A percentile compares a stretch with the other conserved stretches of the same genome.
phyloP scores from a whole-genome alignment of 2,329 filamentous ascomycete genomes.

The Stagonosporopsis cucurbitacearum region DNA sequence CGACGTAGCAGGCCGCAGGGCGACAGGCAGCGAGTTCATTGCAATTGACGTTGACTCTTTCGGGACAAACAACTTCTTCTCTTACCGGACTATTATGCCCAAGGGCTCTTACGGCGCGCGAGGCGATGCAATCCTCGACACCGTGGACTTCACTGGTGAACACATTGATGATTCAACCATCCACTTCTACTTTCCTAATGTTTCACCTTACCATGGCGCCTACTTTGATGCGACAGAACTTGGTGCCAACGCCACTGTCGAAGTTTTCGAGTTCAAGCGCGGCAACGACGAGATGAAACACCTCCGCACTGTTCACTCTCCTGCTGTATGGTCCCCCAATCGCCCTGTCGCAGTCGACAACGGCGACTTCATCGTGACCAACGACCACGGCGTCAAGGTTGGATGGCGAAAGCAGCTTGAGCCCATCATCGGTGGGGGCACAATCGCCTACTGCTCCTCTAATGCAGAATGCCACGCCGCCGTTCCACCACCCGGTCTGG shows the following conservation, averaged over 20 bases:
- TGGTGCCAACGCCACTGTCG: constrained; percentile 37
- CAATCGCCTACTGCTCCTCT: constrained; percentile 32
- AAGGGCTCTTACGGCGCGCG: constrained; percentile 31
- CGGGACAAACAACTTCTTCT: constrained; percentile 32
- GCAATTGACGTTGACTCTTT: constrained; percentile 39
- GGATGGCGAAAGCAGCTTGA: constrained; percentile 35
- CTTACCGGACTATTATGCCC: constrained; percentile 30
- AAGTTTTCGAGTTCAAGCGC: constrained; percentile 34
- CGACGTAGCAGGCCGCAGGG: constrained; percentile 32
- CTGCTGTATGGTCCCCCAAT: constrained; percentile 32
- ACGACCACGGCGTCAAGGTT: constrained; percentile 37
- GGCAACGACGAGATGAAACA: constrained; percentile 34
- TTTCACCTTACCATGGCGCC: constrained; percentile 33
- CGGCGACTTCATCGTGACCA: constrained; percentile 32
- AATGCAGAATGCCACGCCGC: constrained; percentile 28
- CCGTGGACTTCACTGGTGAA: constrained; percentile 39
- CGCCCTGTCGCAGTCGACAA: constrained; percentile 30
- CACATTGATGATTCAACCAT: constrained; percentile 31
- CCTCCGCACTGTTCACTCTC: constrained; percentile 28
- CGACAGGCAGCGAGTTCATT: constrained; percentile 33
- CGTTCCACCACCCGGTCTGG: constrained; percentile 2
- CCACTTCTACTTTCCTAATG: constrained; percentile 39
- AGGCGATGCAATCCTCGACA: constrained; percentile 31
- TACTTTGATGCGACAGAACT: constrained; percentile 29
- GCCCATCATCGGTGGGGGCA: constrained; percentile 36